A percentile compares a stretch with the other conserved stretches of the same genome.
Evolutionary conservation across 305 asterid species (phyloP).

Genomic region (Fraxinus paxiana): DNA sequence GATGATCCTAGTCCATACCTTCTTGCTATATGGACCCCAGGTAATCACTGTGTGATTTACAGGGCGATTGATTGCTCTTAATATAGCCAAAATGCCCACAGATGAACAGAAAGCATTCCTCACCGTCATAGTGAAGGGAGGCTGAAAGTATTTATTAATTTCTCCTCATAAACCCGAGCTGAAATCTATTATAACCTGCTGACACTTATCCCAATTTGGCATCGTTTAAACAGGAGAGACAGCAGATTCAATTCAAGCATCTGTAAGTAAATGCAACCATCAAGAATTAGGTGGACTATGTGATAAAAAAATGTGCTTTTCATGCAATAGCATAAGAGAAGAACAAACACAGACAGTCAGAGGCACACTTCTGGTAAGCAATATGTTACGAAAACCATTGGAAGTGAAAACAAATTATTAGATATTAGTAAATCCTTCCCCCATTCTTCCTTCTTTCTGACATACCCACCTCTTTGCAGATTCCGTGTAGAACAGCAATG

Average conservation of each 20-base stretch:
- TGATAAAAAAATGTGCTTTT: conserved; percentile 50
- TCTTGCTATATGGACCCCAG: conserved; percentile 95
- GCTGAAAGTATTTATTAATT: conserved; percentile 5
- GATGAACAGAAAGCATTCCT: neutral
- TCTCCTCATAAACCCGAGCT: neutral
- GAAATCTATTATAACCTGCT: conserved; percentile 4
- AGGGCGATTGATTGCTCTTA: conserved; percentile 1
- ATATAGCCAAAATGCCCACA: conserved; percentile 11
- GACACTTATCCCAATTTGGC: conserved; percentile 15
- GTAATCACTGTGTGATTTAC: conserved; percentile 35
- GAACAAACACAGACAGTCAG: conserved; percentile 66
- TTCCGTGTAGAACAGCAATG: conserved; percentile 93
- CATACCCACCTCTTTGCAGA: conserved; percentile 37
- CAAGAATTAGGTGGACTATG: conserved; percentile 55
- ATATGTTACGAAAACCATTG: neutral
- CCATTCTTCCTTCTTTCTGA: conserved; percentile 16
- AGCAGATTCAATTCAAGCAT: conserved; percentile 63
- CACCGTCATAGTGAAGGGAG: conserved; percentile 2
- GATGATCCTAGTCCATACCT: conserved; percentile 98
- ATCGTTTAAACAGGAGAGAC: conserved; percentile 67
- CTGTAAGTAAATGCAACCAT: conserved; percentile 52
- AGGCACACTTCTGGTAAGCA: conserved; percentile 89
- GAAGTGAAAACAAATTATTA: conserved; percentile 4
- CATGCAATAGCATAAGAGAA: conserved; percentile 66
- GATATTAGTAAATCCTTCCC: neutral